phyloP scores from a whole-genome alignment of 805 yeast genomes.

The Wickerhamomyces sydowiorum region DNA sequence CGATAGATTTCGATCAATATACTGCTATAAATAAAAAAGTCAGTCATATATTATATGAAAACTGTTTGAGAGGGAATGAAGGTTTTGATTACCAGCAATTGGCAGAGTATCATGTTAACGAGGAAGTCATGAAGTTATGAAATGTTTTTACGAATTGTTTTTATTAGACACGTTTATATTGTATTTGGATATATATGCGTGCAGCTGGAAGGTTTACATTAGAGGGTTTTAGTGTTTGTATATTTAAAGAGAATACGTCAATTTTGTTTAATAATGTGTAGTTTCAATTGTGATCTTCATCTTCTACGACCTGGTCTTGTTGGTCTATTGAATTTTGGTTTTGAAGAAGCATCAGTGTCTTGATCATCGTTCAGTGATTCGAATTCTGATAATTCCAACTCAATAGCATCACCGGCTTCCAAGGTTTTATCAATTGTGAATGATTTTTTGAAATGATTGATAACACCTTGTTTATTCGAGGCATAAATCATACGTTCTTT shows the following conservation, averaged over 20 bases:
- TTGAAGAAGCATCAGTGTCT: constrained; percentile 9
- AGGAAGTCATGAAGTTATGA: constrained; percentile 7
- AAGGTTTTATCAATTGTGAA: constrained; percentile 37
- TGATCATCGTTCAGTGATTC: constrained; percentile 19
- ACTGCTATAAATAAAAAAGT: constrained; percentile 57
- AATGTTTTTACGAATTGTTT: too few relatives aligned
- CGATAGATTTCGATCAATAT: constrained; percentile 35
- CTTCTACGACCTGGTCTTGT: constrained; percentile 62
- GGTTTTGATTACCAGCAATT: constrained; percentile 11
- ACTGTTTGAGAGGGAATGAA: constrained; percentile 15
- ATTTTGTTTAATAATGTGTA: too few relatives aligned
- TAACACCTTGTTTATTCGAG: constrained; percentile 60
- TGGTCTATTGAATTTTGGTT: constrained; percentile 51
- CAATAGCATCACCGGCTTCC: constrained; percentile 72
- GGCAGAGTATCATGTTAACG: constrained; percentile 11
- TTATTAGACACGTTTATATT: too few relatives aligned
- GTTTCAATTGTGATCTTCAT: too few relatives aligned
- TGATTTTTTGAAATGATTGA: constrained; percentile 39
- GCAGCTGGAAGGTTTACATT: neutral
- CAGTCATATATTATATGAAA: constrained; percentile 51
- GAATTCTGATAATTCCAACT: constrained; percentile 52
- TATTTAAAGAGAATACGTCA: too few relatives aligned
- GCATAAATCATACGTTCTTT: constrained; percentile 93
- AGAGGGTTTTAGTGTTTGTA: neutral
- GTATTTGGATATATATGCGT: too few relatives aligned